These are phyloP conservation scores for Pythium brassicae DNA, from an alignment of 352 stramenopile species.

Conservation along the genomic window DNA sequence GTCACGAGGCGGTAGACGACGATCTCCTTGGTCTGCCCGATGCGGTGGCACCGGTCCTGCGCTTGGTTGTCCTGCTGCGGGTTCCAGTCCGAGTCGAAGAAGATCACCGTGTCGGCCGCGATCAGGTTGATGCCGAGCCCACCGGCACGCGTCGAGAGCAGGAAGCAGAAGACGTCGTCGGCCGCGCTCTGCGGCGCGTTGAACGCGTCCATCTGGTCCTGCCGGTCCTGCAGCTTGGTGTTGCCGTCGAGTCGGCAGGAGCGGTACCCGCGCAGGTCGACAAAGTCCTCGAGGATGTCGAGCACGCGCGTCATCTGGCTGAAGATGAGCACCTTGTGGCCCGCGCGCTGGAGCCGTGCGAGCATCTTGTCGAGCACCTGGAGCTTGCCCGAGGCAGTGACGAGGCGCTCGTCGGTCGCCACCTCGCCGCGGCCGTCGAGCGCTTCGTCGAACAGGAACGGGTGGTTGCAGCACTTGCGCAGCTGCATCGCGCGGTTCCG, in stretches of 20 bases:
- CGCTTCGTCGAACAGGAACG: conserved; percentile 86
- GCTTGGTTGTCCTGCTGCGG: conserved; percentile 94
- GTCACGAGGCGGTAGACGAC: conserved; percentile 92
- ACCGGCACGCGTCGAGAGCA: conserved; percentile 89
- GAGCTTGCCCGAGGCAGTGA: conserved; percentile 96
- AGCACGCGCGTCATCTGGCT: conserved; percentile 98
- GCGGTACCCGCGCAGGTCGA: conserved; percentile 81
- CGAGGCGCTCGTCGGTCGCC: conserved; percentile 84
- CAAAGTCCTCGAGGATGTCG: conserved; percentile 97
- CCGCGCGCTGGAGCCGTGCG: conserved; percentile 89
- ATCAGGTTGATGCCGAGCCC: conserved; percentile 97
- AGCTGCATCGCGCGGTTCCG: conserved; percentile 77
- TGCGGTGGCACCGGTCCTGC: conserved; percentile 88
- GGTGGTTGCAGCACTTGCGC: conserved; percentile 87
- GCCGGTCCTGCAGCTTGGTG: conserved; percentile 90
- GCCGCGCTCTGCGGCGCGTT: conserved; percentile 82
- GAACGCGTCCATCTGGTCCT: conserved; percentile 97
- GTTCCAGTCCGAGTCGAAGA: conserved; percentile 99
- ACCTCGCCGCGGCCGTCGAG: conserved; percentile 46
- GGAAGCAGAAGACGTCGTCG: conserved; percentile 73
- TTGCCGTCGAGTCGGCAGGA: conserved; percentile 97
- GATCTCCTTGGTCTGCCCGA: conserved; percentile 88
- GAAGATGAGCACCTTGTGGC: conserved; percentile 98
- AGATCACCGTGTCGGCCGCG: conserved; percentile 95
- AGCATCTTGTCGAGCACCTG: conserved; percentile 99